Evolutionary conservation across 176 grass and related monocot genomes (phyloP), one percentile per base, ranked within the genome.

Genomic region (Guadua angustifolia): DNA sequence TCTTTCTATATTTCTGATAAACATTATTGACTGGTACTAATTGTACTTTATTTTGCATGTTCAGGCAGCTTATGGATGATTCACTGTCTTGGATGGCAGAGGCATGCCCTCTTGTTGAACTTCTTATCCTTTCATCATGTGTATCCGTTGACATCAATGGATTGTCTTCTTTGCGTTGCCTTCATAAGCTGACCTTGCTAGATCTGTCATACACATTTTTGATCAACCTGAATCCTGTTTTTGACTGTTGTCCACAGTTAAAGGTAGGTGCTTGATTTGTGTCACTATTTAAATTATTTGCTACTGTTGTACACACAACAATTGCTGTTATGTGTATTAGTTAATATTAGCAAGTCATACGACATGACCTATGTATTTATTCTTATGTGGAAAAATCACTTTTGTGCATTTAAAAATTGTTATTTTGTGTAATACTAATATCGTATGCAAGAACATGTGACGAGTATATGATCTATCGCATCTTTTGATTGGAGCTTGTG

Each of bases 201-300:
- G 96, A 99, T 86, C 86, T 99, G 19, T 99, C 96, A 66, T 99
- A 99, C 70, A 99, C 96, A n/a, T 99, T 99, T 89, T 78, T 99
- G 88, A 69, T 79, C 14, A 95, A 87, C 82, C 88, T 99, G 80
- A 92, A 92, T 80, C 96, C 96, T 58, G 88, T 99, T 83, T 94
- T 99, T 61, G 81, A 94, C 74, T 90, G 82, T 82, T 99, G 96
- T 66, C 91, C 84, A 22, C 89, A 92, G 81, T 86, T 99, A 72
- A 91, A 85, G 90, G 96, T 98, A 51, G 17, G 75, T 74, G 44
- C 17, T 79, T 89, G 45, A 55, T 56, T 25, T 53, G 2, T 45
- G 32, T 53, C 58, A 32, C 26, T 77, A 17, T 53, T 72, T 79
- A 55, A 10, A 63, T 50, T 3, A 53, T 74, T 18, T 63, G 25